A percentile compares a stretch with the other conserved stretches of the same genome.
These are phyloP conservation scores for Leptographium galeiforme DNA, from an alignment of 2,329 filamentous ascomycete species.

Conservation along the genomic window DNA sequence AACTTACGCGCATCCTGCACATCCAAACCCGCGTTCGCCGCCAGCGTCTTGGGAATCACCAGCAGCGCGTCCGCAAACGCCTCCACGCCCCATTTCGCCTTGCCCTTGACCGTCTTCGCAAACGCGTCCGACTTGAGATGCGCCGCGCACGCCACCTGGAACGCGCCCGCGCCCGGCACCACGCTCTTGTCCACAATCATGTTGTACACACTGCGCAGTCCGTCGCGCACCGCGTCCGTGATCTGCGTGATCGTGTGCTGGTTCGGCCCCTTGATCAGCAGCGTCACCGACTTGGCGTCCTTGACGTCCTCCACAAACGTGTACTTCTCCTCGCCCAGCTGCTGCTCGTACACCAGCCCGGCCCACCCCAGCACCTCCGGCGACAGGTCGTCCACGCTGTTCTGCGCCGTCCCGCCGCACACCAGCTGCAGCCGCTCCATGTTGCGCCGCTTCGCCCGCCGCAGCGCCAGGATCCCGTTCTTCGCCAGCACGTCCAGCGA, in stretches of 20 bases:
- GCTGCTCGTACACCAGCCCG: constrained; percentile 91
- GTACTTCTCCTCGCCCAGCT: constrained; percentile 96
- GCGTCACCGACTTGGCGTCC: constrained; percentile 92
- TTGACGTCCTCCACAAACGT: constrained; percentile 98
- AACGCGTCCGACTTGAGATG: constrained; percentile 82
- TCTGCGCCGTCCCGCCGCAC: constrained; percentile 82
- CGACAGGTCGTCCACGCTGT: constrained; percentile 87
- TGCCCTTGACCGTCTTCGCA: constrained; percentile 85
- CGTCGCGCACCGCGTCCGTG: constrained; percentile 90
- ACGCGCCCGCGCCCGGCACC: constrained; percentile 85
- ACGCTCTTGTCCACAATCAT: constrained; percentile 98
- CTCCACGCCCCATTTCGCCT: constrained; percentile 89
- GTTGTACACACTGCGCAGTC: constrained; percentile 93
- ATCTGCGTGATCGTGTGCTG: constrained; percentile 93
- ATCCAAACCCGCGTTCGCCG: constrained; percentile 90
- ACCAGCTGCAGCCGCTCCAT: constrained; percentile 97
- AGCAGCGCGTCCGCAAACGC: constrained; percentile 92
- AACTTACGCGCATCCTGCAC: constrained; percentile 84
- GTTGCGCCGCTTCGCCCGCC: constrained; percentile 92
- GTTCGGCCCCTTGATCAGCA: constrained; percentile 97
- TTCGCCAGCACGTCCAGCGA: constrained; percentile 93
- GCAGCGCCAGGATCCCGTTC: constrained; percentile 90
- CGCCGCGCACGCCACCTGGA: constrained; percentile 83
- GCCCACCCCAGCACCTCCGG: constrained; percentile 90
- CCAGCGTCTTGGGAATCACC: constrained; percentile 93